Conservation (phyloP, 2,329 filamentous ascomycete species). For the Sclerotinia minor region DNA sequence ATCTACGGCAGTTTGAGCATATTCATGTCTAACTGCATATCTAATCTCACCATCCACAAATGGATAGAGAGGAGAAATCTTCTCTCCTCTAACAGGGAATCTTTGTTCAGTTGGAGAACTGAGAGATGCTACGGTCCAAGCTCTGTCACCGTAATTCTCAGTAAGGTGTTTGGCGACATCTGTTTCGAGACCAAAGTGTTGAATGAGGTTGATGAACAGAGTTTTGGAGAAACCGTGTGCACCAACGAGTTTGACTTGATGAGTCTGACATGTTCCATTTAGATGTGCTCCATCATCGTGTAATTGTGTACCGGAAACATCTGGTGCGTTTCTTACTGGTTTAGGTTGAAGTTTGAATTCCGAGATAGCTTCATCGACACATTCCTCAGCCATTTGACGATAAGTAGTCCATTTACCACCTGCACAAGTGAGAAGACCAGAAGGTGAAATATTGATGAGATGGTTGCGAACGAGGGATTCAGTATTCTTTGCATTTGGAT, state of each 20-base stretch:
- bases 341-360: conserved; percentile 63
- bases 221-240: conserved; percentile 87
- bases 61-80: conserved; percentile 78
- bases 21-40: conserved; percentile 85
- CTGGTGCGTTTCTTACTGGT: conserved; percentile 59
- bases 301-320: conserved; percentile 67
- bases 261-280: conserved; percentile 78
- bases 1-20: conserved; percentile 87
- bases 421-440: conserved; percentile 79
- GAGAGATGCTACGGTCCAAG: conserved; percentile 84
- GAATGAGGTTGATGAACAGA: conserved; percentile 91
- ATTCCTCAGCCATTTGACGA: conserved; percentile 89
- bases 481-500: conserved; percentile 82
- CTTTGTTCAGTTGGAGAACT: conserved; percentile 74
- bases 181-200: conserved; percentile 89
- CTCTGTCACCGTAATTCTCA: conserved; percentile 85
- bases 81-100: conserved; percentile 80
- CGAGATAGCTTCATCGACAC: conserved; percentile 75
- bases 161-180: conserved; percentile 88
- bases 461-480: conserved; percentile 87
- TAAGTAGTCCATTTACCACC: conserved; percentile 94
- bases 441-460: conserved; percentile 74
- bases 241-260: conserved; percentile 76
- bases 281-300: conserved; percentile 70
- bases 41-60: conserved; percentile 91